Conservation (phyloP, 495 filamentous ascomycete genomes). For the Lentithecium fluviatile region DNA sequence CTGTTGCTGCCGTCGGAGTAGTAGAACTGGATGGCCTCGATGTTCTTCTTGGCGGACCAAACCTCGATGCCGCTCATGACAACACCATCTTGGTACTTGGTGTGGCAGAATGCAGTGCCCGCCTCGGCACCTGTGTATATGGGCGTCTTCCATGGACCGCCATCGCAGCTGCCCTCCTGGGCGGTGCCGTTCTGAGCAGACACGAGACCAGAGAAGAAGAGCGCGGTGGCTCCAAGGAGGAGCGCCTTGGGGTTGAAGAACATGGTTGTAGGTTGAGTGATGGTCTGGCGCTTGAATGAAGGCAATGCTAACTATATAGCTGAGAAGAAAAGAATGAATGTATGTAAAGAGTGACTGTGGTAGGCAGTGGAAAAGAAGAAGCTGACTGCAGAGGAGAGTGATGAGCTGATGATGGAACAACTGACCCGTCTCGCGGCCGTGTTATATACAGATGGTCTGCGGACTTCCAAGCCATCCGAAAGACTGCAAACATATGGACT, state of each 20-base stretch:
- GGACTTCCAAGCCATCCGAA: neutral
- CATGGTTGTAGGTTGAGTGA: conserved; percentile 9
- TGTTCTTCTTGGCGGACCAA: conserved; percentile 11
- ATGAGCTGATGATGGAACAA: neutral
- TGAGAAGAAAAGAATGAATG: neutral
- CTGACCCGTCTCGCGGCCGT: neutral
- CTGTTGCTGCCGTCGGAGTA: conserved; percentile 27
- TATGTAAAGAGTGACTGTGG: neutral
- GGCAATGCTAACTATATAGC: neutral
- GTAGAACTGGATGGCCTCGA: conserved; percentile 24
- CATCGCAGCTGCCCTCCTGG: neutral
- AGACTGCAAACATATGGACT: neutral
- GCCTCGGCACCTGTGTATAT: neutral
- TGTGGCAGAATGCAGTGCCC: conserved; percentile 20
- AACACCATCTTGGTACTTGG: conserved; percentile 12
- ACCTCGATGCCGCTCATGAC: conserved; percentile 25
- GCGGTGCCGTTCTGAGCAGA: neutral
- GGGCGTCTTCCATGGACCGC: conserved; percentile 14
- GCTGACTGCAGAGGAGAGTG: neutral
- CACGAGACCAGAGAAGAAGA: conserved; percentile 5
- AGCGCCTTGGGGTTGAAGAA: conserved; percentile 14
- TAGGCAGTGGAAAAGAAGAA: neutral
- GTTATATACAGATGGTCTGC: neutral
- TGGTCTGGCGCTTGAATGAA: neutral
- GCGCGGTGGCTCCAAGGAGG: conserved; percentile 13